phyloP scores from a whole-genome alignment of 2,329 filamentous ascomycete species.

The Exophiala oligosperma region DNA sequence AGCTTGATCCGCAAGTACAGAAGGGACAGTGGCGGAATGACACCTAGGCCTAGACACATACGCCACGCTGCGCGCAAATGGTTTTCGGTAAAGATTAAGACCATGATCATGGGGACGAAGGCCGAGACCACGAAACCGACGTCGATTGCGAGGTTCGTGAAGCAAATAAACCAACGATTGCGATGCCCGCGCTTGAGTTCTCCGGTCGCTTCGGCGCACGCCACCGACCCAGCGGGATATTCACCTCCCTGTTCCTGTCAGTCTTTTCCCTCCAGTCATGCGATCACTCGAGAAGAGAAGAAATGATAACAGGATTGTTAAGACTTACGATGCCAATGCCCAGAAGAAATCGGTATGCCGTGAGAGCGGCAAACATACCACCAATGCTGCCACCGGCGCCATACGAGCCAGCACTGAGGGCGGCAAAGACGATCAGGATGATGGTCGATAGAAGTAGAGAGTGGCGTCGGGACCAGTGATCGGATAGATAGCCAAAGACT shows the following conservation, averaged over 20 bases:
- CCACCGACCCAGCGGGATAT: slow-evolving; percentile 67
- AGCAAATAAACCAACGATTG: slow-evolving; percentile 90
- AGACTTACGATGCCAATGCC: slow-evolving; percentile 67
- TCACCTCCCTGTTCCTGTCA: slow-evolving; percentile 33
- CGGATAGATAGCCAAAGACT: slow-evolving; percentile 75
- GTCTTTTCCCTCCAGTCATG: no score
- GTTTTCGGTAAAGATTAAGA: slow-evolving; percentile 58
- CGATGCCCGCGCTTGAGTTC: slow-evolving; percentile 77
- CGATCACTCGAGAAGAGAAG: no score
- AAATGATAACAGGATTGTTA: no score
- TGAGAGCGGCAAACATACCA: slow-evolving; percentile 75
- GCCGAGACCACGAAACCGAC: slow-evolving; percentile 79
- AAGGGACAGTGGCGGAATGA: slow-evolving; percentile 73
- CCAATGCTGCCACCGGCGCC: slow-evolving; percentile 65
- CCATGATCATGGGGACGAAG: slow-evolving; percentile 70
- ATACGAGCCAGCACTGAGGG: slow-evolving; percentile 75
- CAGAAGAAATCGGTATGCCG: slow-evolving; percentile 82
- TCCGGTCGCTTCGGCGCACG: slow-evolving; percentile 78
- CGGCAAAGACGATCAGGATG: slow-evolving; percentile 82
- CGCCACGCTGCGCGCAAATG: slow-evolving; percentile 79
- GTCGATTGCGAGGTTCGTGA: slow-evolving; percentile 87
- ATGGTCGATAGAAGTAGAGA: slow-evolving; percentile 77
- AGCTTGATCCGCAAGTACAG: slow-evolving; percentile 71
- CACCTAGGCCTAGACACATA: slow-evolving; percentile 73
- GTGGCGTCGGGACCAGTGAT: slow-evolving; percentile 82